Percentiles rank a stretch among this genome's conserved stretches.
These are phyloP conservation scores for Monilinia fructicola DNA, from an alignment of 2,329 filamentous ascomycete genomes.

Conservation along the genomic window DNA sequence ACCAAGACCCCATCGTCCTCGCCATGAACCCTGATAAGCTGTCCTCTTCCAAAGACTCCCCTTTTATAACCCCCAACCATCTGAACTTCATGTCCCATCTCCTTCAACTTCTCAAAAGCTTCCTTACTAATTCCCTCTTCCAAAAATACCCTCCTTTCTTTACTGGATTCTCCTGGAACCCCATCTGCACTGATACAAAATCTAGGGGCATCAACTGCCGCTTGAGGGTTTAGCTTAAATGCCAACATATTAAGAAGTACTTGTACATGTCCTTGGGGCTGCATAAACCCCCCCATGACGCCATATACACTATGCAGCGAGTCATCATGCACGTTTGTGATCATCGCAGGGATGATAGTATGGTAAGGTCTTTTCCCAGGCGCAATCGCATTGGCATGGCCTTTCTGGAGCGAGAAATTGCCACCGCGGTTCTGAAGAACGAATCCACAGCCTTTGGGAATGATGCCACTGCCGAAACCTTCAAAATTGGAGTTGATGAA, in stretches of 20 bases:
- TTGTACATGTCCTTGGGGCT: constrained; percentile 94
- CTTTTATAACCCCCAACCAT: constrained; percentile 66
- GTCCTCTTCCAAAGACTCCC: constrained; percentile 77
- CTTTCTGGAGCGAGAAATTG: constrained; percentile 71
- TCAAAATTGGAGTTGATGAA: constrained; percentile 97
- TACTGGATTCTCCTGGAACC: constrained; percentile 59
- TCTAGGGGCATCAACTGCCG: constrained; percentile 86
- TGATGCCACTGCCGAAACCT: constrained; percentile 83
- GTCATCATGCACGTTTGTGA: constrained; percentile 73
- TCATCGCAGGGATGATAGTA: constrained; percentile 92
- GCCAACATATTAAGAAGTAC: constrained; percentile 86
- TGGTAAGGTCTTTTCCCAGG: constrained; percentile 91
- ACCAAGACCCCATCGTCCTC: constrained; percentile 67
- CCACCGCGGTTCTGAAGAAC: constrained; percentile 90
- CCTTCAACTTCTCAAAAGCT: constrained; percentile 64
- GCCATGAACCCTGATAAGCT: constrained; percentile 73
- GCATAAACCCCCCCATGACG: constrained; percentile 98
- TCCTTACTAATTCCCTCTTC: constrained; percentile 77
- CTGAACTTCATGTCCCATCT: constrained; percentile 70
- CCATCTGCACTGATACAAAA: constrained; percentile 76
- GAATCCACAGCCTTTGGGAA: constrained; percentile 85
- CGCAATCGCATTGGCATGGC: constrained; percentile 77
- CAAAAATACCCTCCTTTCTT: constrained; percentile 64
- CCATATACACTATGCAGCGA: constrained; percentile 84
- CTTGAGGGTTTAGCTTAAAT: constrained; percentile 78